Evolutionary conservation across 192 early-diverging fungal species (phyloP).

Genomic region (Gryganskiella cystojenkinii): DNA sequence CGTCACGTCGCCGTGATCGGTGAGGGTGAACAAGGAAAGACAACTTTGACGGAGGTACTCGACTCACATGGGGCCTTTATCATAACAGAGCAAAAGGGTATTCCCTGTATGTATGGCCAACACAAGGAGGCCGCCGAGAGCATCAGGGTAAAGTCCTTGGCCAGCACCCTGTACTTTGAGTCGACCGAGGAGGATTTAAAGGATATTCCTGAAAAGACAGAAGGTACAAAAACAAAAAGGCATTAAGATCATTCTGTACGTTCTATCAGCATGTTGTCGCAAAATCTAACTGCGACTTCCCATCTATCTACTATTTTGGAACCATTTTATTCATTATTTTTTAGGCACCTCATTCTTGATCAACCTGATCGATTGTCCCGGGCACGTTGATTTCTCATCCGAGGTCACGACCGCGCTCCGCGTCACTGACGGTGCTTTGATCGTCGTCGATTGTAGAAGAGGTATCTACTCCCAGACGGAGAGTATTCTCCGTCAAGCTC

Average conservation of each 20-base stretch:
- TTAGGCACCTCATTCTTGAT: constrained; percentile 91
- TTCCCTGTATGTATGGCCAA: constrained; percentile 94
- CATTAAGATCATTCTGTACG: constrained; percentile 6
- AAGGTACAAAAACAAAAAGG: constrained; percentile 56
- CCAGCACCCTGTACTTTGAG: constrained; percentile 98
- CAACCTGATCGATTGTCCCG: constrained; percentile 99
- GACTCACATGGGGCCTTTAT: constrained; percentile 98
- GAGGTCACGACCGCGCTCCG: constrained; percentile 98
- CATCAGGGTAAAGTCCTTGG: constrained; percentile 99
- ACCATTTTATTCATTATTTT: neutral
- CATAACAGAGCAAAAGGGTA: constrained; percentile 91
- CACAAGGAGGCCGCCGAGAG: constrained; percentile 97
- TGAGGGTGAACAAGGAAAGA: constrained; percentile 99
- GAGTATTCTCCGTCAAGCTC: constrained; percentile 97
- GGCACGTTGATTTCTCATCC: constrained; percentile 98
- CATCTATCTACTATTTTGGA: no score
- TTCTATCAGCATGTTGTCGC: neutral
- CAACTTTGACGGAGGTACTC: constrained; percentile 92
- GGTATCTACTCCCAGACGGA: constrained; percentile 99
- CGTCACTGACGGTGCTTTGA: constrained; percentile 98
- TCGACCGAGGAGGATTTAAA: constrained; percentile 82
- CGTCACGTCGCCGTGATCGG: constrained; percentile 99
- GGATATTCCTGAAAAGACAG: constrained; percentile 89
- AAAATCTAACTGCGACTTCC: neutral
- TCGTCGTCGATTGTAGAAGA: constrained; percentile 97